Conservation (phyloP, 139 green algal species). For the Chlamydomonas sp. region DNA sequence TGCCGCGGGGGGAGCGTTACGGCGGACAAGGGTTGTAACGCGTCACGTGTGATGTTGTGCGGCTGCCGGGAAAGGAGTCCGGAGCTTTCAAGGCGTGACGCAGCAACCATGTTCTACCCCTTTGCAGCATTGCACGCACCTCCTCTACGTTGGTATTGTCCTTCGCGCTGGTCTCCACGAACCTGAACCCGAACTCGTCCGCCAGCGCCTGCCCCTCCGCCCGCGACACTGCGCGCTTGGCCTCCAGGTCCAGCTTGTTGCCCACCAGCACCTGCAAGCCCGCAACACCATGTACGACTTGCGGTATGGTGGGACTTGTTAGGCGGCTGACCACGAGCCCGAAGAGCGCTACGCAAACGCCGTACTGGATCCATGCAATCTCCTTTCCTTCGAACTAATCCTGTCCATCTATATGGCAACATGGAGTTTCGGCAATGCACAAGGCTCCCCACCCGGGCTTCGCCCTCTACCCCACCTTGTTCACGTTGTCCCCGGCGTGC, state of each 20-base stretch:
- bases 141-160: slow-evolving; percentile 85
- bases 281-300: neutral
- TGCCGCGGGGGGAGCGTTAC: no score
- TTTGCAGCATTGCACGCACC: slow-evolving; percentile 42
- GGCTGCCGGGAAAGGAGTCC: no score
- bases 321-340: no score
- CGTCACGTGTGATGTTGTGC: no score
- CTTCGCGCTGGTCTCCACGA: slow-evolving; percentile 95
- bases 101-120: neutral
- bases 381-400: neutral
- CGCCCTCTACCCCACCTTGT: slow-evolving; percentile 74
- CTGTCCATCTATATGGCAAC: neutral
- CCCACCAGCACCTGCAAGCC: slow-evolving; percentile 83
- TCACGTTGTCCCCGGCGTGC: slow-evolving; percentile 94
- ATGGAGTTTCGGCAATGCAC: neutral
- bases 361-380: neutral
- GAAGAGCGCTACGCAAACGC: neutral
- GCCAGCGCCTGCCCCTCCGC: slow-evolving; percentile 86
- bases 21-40: no score
- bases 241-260: slow-evolving; percentile 97
- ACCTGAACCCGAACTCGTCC: slow-evolving; percentile 91
- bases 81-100: no score
- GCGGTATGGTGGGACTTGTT: neutral
- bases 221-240: slow-evolving; percentile 83
- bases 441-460: neutral